Percentiles rank a stretch among this genome's conserved stretches.
Evolutionary conservation across 805 yeast species (phyloP).

Genomic region (Candida alai): DNA sequence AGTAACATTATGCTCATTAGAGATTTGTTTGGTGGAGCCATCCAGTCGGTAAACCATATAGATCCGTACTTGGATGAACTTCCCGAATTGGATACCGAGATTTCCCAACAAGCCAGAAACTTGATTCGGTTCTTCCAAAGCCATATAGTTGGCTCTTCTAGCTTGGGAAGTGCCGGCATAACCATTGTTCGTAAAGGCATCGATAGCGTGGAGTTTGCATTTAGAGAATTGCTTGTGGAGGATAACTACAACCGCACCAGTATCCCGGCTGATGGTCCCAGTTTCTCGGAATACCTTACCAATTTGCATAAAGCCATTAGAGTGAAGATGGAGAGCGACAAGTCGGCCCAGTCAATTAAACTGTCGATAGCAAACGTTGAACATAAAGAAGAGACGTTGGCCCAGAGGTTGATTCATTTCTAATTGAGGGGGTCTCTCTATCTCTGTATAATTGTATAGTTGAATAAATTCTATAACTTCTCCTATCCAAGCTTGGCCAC

Average conservation of each 20-base stretch:
- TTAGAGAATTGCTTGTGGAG: constrained; percentile 65
- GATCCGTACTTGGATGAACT: constrained; percentile 52
- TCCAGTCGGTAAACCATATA: constrained; percentile 43
- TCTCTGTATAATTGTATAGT: background rate
- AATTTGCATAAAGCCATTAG: constrained; percentile 63
- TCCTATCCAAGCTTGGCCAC: constrained; percentile 5
- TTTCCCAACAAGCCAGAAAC: constrained; percentile 65
- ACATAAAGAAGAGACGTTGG: constrained; percentile 29
- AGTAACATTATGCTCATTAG: constrained; percentile 63
- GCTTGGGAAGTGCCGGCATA: constrained; percentile 38
- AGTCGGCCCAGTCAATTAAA: constrained; percentile 25
- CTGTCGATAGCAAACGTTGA: constrained; percentile 25
- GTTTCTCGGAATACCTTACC: constrained; percentile 64
- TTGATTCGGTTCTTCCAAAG: constrained; percentile 52
- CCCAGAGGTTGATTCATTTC: constrained; percentile 38
- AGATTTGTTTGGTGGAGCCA: constrained; percentile 66
- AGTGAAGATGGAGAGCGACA: constrained; percentile 48
- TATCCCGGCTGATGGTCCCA: constrained; percentile 37
- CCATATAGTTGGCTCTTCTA: constrained; percentile 24
- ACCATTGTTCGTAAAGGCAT: constrained; percentile 61
- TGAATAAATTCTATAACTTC: background rate
- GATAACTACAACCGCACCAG: constrained; percentile 49
- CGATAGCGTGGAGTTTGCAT: constrained; percentile 53
- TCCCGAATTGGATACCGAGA: constrained; percentile 66
- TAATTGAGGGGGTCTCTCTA: too few relatives aligned